phyloP scores from a whole-genome alignment of 2,329 filamentous ascomycete species.

The Microdochium bolleyi region DNA sequence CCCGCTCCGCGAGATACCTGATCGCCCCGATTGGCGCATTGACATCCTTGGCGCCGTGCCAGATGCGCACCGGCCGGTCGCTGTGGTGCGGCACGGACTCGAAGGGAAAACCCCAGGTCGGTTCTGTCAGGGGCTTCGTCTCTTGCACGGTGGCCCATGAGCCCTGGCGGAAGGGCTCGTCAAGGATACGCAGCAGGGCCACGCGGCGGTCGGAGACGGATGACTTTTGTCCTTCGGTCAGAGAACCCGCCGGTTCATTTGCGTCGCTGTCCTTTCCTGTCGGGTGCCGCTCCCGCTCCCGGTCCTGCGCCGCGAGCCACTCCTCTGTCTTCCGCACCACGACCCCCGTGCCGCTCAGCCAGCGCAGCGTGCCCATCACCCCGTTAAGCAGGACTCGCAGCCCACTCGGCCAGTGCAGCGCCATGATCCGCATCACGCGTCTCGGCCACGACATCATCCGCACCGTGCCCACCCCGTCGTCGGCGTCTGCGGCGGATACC shows the following conservation, averaged over 20 bases:
- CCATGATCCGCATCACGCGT: constrained; percentile 9
- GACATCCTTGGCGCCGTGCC: constrained; percentile 22
- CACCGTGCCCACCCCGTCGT: constrained; percentile 12
- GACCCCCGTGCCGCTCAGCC: constrained; percentile 8
- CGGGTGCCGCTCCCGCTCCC: too few relatives aligned
- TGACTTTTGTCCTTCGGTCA: constrained; percentile 3
- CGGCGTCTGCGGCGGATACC: too few relatives aligned
- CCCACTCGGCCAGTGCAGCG: constrained; percentile 12
- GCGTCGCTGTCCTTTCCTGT: too few relatives aligned
- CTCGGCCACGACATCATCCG: constrained; percentile 13
- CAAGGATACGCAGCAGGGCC: constrained; percentile 17
- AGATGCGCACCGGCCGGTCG: constrained; percentile 16
- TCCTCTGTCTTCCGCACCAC: constrained; percentile 13
- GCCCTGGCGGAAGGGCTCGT: constrained; percentile 20
- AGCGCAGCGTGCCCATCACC: constrained; percentile 10
- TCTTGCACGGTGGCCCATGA: constrained; percentile 15
- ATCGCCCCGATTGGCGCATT: constrained; percentile 23
- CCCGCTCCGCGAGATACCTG: constrained; percentile 24
- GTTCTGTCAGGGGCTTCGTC: constrained; percentile 16
- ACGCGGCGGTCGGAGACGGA: constrained; percentile 12
- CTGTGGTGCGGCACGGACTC: constrained; percentile 16
- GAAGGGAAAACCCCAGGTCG: constrained; percentile 20
- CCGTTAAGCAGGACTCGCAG: constrained; percentile 9
- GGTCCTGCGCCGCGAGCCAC: constrained; percentile 9
- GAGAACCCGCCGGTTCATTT: too few relatives aligned